These are phyloP conservation scores for Clonostachys rhizophaga DNA, from an alignment of 2,329 filamentous ascomycete genomes.

Conservation along the genomic window DNA sequence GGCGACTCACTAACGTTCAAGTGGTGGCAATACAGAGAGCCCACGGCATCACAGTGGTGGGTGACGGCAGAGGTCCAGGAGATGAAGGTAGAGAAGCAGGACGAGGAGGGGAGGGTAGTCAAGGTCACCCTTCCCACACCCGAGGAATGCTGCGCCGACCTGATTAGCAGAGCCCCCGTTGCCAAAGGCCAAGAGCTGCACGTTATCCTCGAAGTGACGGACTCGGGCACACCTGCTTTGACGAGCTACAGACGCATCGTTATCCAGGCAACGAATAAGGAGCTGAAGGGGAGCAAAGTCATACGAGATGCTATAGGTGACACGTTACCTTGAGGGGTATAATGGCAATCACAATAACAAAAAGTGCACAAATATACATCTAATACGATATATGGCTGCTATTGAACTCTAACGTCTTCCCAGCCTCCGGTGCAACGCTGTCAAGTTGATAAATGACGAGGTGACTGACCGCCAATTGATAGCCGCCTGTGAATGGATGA, in stretches of 20 bases:
- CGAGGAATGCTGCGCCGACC: constrained; percentile 20
- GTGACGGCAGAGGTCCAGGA: constrained; percentile 29
- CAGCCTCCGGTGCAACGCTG: too few species aligned
- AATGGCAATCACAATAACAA: too few species aligned
- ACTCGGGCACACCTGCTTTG: constrained; percentile 33
- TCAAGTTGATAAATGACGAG: too few species aligned
- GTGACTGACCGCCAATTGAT: too few species aligned
- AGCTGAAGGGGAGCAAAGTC: constrained; percentile 13
- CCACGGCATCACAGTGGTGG: constrained; percentile 30
- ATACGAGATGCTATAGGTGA: not conserved
- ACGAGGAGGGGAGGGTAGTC: too few species aligned
- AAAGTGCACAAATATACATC: too few species aligned
- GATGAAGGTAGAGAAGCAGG: too few species aligned
- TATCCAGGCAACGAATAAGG: constrained; percentile 22
- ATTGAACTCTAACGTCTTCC: too few species aligned
- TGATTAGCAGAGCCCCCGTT: constrained; percentile 18
- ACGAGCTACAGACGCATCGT: constrained; percentile 40
- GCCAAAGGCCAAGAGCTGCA: constrained; percentile 37
- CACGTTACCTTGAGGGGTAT: too few species aligned
- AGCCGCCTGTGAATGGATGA: too few species aligned
- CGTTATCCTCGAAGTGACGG: constrained; percentile 42
- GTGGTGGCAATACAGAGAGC: constrained; percentile 43
- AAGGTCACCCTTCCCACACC: constrained; percentile 25
- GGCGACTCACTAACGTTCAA: constrained; percentile 33
- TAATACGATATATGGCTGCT: too few species aligned